Percentiles rank a stretch among this genome's conserved stretches.
phyloP scores from a whole-genome alignment of 2,329 filamentous ascomycete genomes.

The Hymenoscyphus linearis region DNA sequence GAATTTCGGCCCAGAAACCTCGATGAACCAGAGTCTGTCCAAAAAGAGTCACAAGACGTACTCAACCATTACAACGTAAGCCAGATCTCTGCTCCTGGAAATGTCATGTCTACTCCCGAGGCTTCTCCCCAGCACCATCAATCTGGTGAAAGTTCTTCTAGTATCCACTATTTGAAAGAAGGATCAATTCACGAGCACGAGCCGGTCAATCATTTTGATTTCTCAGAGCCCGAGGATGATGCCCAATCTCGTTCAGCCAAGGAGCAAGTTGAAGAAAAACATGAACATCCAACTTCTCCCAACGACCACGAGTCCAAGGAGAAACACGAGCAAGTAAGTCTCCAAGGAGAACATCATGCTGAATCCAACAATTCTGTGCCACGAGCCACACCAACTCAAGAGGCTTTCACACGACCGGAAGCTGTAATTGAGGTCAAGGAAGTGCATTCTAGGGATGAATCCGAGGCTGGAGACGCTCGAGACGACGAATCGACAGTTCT shows the following conservation, averaged over 20 bases:
- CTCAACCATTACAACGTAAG: background rate
- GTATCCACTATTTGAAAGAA: background rate
- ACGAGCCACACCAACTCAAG: background rate
- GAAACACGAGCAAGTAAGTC: background rate
- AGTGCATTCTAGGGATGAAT: background rate
- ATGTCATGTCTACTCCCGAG: background rate
- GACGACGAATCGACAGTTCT: background rate
- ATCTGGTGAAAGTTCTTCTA: background rate
- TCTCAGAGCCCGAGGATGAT: background rate
- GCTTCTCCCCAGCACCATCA: background rate
- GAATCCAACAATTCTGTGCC: background rate
- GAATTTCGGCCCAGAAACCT: background rate
- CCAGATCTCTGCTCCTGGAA: background rate
- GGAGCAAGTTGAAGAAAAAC: background rate
- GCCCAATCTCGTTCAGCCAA: background rate
- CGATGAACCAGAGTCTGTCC: background rate
- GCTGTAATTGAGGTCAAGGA: background rate
- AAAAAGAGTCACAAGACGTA: background rate
- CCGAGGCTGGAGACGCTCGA: background rate
- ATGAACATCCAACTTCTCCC: background rate
- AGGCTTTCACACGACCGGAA: background rate
- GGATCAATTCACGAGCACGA: background rate
- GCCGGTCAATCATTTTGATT: background rate
- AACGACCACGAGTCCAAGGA: background rate
- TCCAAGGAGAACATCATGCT: background rate